These are phyloP conservation scores for Coemansia sp. DNA, from an alignment of 192 early-diverging fungal species.

Conservation along the genomic window DNA sequence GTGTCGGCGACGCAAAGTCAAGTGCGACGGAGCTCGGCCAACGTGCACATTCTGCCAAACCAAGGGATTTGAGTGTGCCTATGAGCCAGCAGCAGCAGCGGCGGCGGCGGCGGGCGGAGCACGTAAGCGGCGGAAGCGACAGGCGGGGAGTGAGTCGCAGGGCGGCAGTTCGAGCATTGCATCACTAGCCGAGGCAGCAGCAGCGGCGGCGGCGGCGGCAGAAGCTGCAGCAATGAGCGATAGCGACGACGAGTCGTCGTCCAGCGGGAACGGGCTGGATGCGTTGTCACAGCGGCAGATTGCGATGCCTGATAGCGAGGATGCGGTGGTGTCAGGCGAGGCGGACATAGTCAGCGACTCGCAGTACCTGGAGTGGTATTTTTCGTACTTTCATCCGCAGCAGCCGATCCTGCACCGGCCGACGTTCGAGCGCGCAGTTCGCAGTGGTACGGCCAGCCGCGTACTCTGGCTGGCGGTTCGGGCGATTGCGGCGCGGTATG, in stretches of 20 bases:
- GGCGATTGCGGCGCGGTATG: constrained; percentile 50
- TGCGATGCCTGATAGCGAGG: constrained; percentile 33
- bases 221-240: not conserved
- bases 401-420: constrained; percentile 50
- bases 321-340: not conserved
- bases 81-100: constrained; percentile 35
- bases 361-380: constrained; percentile 30
- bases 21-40: constrained; percentile 50
- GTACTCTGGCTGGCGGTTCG: constrained; percentile 47
- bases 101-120: constrained; percentile 13
- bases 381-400: constrained; percentile 47
- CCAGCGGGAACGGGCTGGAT: constrained; percentile 21
- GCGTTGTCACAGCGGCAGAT: constrained; percentile 52
- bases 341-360: constrained; percentile 9
- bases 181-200: not conserved
- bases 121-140: constrained; percentile 30
- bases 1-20: constrained; percentile 56
- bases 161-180: constrained; percentile 4
- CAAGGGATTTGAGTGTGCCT: constrained; percentile 40
- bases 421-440: constrained; percentile 41
- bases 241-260: constrained; percentile 18
- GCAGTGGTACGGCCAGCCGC: constrained; percentile 28
- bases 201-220: not conserved
- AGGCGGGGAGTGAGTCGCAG: constrained; percentile 2
- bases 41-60: constrained; percentile 42